These are phyloP conservation scores for Erythrobasidium hasegawianum DNA, from an alignment of 1,284 basidiomycete genomes.

Conservation along the genomic window DNA sequence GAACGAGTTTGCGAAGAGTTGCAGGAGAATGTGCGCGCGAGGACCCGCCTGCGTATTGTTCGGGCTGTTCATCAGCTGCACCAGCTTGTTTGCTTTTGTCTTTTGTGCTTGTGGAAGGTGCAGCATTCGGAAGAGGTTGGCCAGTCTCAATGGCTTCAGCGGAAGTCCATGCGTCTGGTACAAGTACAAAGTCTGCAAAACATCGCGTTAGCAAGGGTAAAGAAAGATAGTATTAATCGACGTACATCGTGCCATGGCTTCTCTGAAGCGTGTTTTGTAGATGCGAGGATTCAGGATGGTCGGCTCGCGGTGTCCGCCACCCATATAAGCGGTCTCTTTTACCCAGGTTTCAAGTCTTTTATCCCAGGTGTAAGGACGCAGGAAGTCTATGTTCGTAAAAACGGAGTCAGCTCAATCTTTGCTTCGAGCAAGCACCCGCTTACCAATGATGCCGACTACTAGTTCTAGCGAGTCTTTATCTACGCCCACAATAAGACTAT, in stretches of 20 bases:
- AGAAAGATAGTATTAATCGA: no score
- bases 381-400: conserved; percentile 63
- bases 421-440: conserved; percentile 46
- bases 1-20: background rate
- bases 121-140: conserved; percentile 4
- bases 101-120: conserved; percentile 4
- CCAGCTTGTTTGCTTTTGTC: conserved; percentile 9
- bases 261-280: conserved; percentile 81
- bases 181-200: conserved; percentile 25
- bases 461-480: conserved; percentile 60
- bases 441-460: conserved; percentile 93
- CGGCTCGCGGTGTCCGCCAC: conserved; percentile 74
- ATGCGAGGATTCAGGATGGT: conserved; percentile 78
- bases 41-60: conserved; percentile 24
- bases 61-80: conserved; percentile 22
- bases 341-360: conserved; percentile 98
- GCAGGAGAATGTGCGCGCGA: conserved; percentile 23
- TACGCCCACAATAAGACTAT: conserved; percentile 91
- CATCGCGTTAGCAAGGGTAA: background rate
- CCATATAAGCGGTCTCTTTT: conserved; percentile 86
- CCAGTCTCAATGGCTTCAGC: conserved; percentile 21
- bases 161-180: conserved; percentile 32
- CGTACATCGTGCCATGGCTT: conserved; percentile 76
- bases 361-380: conserved; percentile 94
- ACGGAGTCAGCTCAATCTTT: conserved; percentile 37